Evolutionary conservation across 148 eudicot species (phyloP), one percentile per base, ranked within the genome.

Genomic region (Cornus florida): DNA sequence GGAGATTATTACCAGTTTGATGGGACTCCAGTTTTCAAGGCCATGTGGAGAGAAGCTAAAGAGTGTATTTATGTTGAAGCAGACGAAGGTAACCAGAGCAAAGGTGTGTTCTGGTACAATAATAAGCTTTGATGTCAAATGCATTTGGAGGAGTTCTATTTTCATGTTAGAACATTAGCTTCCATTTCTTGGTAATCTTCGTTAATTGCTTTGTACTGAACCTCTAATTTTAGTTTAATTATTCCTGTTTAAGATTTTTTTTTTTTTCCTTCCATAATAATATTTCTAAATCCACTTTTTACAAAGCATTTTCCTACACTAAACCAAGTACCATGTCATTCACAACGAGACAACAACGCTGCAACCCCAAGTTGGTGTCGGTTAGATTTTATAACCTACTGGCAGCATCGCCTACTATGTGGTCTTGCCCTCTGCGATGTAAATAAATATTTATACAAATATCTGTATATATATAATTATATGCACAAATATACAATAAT

Each of bases 1-100:
- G 66, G 66, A 62, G 66, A 62, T 62, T 62, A 62, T n/a, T 62
- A 62, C 20, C 66, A 62, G 66, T 19, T 62, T 62, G 66, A 62
- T n/a, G 23, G 23, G 66, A 62, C 66, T 1, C 66, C 66, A 7
- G 19, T 62, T 62, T 62, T 62, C 23, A 20, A n/a, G 22, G 66
- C 66, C 0, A 62, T 62, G 66, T 62, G 66, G 66, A 62, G 66
- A 62, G 66, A 62, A 62, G 66, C 66, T 17, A 62, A 62, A 19
- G 66, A 62, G 66, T 62, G 66, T 62, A 7, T 62, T 62, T 62
- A 62, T 62, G 66, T 62, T 62, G 66, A 62, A 20, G 20, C 17
- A 62, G 66, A 62, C 8, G 66, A 62, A 17, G 66, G 24, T 62
- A 5, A 62, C 5, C 22, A 62, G 24, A 62, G 19, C 66, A 62